A percentile compares a stretch with the other conserved stretches of the same genome.
Conservation (phyloP, 345 rosid species). For the Reutealis trisperma region DNA sequence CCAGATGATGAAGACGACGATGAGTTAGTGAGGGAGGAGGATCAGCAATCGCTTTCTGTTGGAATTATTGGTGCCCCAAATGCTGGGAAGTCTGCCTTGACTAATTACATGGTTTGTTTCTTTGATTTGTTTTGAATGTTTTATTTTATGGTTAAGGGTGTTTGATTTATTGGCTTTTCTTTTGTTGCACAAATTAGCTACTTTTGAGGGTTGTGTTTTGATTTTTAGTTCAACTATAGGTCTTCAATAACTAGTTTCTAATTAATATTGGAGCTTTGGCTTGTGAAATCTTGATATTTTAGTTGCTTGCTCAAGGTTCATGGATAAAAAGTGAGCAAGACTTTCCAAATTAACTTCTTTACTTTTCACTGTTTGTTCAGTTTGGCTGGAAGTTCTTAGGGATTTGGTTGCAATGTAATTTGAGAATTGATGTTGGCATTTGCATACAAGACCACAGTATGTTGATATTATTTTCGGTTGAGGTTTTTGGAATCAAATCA, state of each 20-base stretch:
- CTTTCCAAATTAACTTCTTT: not conserved
- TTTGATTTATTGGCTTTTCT: not conserved
- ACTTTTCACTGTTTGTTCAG: not conserved
- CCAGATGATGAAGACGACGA: conserved; percentile 68
- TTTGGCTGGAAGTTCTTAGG: not conserved
- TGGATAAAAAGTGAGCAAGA: not conserved
- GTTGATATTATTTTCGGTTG: not conserved
- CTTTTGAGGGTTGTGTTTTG: not conserved
- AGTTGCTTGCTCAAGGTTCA: too few relatives aligned
- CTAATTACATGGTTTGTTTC: conserved; percentile 72
- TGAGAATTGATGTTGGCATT: conserved; percentile 4
- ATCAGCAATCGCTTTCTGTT: conserved; percentile 86
- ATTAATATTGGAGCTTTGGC: not conserved
- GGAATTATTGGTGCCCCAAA: conserved; percentile 96
- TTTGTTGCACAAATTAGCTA: not conserved
- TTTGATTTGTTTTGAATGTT: not conserved
- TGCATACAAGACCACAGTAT: not conserved
- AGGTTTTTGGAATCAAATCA: not conserved
- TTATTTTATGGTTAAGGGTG: too few relatives aligned
- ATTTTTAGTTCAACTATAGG: not conserved
- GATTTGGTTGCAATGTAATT: not conserved
- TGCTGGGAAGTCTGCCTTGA: conserved; percentile 88
- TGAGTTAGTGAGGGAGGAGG: conserved; percentile 74
- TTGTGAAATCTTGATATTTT: not conserved
- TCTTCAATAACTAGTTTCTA: not conserved